Evolutionary conservation across 1,139 yeast species (phyloP).

Genomic region (Kodamaea alishanica): DNA sequence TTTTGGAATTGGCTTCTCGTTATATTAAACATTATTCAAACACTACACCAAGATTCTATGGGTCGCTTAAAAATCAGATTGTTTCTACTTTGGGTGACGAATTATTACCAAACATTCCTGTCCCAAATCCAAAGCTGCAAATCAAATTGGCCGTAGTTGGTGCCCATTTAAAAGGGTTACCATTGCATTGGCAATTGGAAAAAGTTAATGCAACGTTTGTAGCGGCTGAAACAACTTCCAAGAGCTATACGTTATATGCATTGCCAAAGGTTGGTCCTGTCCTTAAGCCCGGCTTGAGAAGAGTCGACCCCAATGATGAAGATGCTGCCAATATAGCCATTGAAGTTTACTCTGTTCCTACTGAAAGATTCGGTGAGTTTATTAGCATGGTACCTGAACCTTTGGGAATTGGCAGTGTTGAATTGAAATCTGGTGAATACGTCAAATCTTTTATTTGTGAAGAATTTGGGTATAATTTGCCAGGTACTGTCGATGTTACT

Average conservation of each 20-base stretch:
- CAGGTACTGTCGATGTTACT: conserved; percentile 77
- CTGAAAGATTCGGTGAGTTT: conserved; percentile 72
- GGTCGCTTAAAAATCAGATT: conserved; percentile 41
- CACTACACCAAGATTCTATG: conserved; percentile 26
- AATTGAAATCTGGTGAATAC: conserved; percentile 73
- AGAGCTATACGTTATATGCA: conserved; percentile 75
- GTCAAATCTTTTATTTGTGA: conserved; percentile 94
- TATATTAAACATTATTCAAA: conserved; percentile 45
- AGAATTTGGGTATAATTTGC: conserved; percentile 69
- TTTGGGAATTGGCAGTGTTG: conserved; percentile 89
- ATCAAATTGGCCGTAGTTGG: conserved; percentile 87
- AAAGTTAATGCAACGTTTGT: conserved; percentile 76
- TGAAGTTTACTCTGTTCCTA: conserved; percentile 82
- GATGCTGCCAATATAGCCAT: conserved; percentile 62
- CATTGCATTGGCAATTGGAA: conserved; percentile 90
- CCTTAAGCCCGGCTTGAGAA: conserved; percentile 83
- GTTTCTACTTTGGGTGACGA: conserved; percentile 34
- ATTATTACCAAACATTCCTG: conserved; percentile 37
- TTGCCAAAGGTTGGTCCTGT: conserved; percentile 78
- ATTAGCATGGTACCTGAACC: conserved; percentile 91
- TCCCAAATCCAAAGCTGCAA: conserved; percentile 21
- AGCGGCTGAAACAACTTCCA: conserved; percentile 63
- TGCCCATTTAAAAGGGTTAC: conserved; percentile 86
- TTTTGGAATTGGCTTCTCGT: conserved; percentile 75
- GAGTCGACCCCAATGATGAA: conserved; percentile 42